A percentile compares a stretch with the other conserved stretches of the same genome.
Conservation (phyloP, 179 eudicot species). For the Carnegiea gigantea region DNA sequence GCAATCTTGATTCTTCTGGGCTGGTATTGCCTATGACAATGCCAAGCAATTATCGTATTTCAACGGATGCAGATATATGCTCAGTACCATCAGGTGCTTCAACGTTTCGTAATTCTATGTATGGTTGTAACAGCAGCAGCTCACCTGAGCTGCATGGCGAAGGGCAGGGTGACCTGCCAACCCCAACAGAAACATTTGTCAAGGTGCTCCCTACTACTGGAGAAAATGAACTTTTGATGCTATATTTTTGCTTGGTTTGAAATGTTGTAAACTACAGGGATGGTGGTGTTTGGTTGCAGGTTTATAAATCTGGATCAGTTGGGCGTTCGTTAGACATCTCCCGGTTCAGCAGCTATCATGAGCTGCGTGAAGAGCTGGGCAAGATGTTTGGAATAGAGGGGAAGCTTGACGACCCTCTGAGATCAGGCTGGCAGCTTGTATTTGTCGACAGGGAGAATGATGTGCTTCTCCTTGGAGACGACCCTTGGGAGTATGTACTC, state of each 20-base stretch:
- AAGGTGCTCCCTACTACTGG: constrained; percentile 52
- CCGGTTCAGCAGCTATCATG: constrained; percentile 93
- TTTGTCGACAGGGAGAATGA: constrained; percentile 67
- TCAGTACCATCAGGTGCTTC: constrained; percentile 68
- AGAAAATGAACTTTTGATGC: neutral
- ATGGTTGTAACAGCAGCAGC: constrained; percentile 72
- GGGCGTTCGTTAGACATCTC: constrained; percentile 95
- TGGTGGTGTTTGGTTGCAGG: constrained; percentile 44
- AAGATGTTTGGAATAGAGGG: constrained; percentile 96
- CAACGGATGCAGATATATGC: constrained; percentile 58
- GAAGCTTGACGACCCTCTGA: constrained; percentile 87
- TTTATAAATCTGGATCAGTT: constrained; percentile 84
- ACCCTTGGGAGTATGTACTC: constrained; percentile 94
- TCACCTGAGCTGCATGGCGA: constrained; percentile 77
- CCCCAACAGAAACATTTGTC: constrained; percentile 58
- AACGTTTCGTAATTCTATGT: constrained; percentile 62
- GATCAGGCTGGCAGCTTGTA: constrained; percentile 79
- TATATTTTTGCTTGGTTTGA: neutral
- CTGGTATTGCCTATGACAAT: constrained; percentile 80
- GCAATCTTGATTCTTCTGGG: constrained; percentile 74
- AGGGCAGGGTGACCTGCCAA: constrained; percentile 74
- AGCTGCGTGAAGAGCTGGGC: constrained; percentile 91
- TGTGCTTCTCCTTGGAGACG: constrained; percentile 89
- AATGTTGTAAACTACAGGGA: neutral
- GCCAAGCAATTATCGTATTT: constrained; percentile 44